These are phyloP conservation scores for Pythium biforme DNA, from an alignment of 352 stramenopile species.

Conservation along the genomic window DNA sequence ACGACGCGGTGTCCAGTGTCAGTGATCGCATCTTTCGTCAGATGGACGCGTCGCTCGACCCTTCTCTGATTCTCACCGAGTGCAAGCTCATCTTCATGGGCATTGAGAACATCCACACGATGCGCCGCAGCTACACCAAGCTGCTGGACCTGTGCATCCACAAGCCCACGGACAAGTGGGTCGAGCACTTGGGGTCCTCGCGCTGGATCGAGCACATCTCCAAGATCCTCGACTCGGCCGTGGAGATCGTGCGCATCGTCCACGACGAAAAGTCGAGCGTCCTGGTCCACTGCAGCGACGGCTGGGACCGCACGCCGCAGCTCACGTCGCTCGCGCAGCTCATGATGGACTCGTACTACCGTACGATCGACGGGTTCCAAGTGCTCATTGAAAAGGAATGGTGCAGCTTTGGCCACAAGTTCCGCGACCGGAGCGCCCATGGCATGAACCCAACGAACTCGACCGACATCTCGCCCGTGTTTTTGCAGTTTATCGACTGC, in stretches of 20 bases:
- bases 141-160: conserved; percentile 67
- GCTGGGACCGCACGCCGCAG: conserved; percentile 99
- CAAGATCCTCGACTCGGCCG: conserved; percentile 72
- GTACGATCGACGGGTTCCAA: conserved; percentile 84
- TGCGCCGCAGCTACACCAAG: conserved; percentile 85
- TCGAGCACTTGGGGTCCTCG: conserved; percentile 70
- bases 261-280: conserved; percentile 89
- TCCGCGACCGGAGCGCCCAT: conserved; percentile 72
- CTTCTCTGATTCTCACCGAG: conserved; percentile 66
- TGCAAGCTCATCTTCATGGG: conserved; percentile 89
- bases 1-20: conserved; percentile 22
- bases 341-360: conserved; percentile 90
- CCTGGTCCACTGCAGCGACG: conserved; percentile 98
- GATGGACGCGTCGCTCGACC: conserved; percentile 18
- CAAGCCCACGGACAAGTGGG: conserved; percentile 75
- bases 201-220: conserved; percentile 80
- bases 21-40: conserved; percentile 19
- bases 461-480: conserved; percentile 97
- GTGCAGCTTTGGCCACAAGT: conserved; percentile 90
- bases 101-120: conserved; percentile 92
- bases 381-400: conserved; percentile 90
- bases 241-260: conserved; percentile 83
- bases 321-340: conserved; percentile 80
- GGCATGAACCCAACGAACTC: conserved; percentile 63
- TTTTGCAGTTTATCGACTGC: conserved; percentile 91